Conservation (phyloP, 306 rosid species). For the Pterocarpus santalinus region DNA sequence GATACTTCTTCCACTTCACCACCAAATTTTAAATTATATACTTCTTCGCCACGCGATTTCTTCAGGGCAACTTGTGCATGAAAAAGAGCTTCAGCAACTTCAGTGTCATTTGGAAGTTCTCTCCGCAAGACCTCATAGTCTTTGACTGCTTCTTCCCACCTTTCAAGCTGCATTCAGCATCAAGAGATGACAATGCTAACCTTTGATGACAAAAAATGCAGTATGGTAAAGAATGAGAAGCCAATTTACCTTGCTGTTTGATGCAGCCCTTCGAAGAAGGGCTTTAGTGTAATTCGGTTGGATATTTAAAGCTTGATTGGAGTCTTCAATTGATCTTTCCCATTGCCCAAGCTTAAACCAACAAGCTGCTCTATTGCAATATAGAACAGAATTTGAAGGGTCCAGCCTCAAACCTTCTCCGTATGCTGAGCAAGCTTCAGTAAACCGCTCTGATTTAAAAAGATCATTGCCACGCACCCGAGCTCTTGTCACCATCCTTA, state of each 20-base stretch:
- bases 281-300: conserved; percentile 90
- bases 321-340: conserved; percentile 89
- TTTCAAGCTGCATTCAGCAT: conserved; percentile 72
- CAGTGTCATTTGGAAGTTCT: conserved; percentile 82
- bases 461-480: conserved; percentile 92
- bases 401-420: conserved; percentile 90
- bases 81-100: conserved; percentile 88
- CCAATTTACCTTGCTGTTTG: conserved; percentile 78
- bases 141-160: conserved; percentile 84
- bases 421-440: conserved; percentile 90
- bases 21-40: conserved; percentile 81
- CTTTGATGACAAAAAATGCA: not conserved
- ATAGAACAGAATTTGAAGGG: conserved; percentile 83
- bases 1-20: conserved; percentile 91
- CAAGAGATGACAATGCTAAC: conserved; percentile 33
- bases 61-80: conserved; percentile 88
- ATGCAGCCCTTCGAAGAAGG: conserved; percentile 96
- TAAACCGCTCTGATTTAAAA: conserved; percentile 89
- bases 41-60: conserved; percentile 93
- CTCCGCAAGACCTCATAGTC: conserved; percentile 81
- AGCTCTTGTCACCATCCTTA: conserved; percentile 86
- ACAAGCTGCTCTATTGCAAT: conserved; percentile 96
- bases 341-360: conserved; percentile 95
- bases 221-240: not conserved
- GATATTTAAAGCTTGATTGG: conserved; percentile 79